Evolutionary conservation across 2,329 filamentous ascomycete species (phyloP).

Genomic region (Penicillium sp.): DNA sequence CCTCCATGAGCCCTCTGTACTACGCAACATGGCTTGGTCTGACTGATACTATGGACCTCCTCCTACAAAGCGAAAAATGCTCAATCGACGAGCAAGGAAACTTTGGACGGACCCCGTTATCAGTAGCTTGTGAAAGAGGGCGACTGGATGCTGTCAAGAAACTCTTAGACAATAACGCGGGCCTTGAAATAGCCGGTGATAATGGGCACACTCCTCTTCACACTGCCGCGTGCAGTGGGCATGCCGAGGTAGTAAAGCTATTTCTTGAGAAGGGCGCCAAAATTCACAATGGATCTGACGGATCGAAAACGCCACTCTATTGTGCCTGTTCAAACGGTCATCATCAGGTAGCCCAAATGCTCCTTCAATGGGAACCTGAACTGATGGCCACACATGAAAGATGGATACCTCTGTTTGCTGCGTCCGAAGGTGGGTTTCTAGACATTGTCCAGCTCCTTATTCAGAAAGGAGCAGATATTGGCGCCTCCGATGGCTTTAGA

Average conservation of each 20-base stretch:
- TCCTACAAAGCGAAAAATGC: not conserved
- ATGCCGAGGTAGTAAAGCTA: not conserved
- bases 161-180: not conserved
- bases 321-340: not conserved
- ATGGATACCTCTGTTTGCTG: not conserved
- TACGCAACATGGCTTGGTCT: constrained; percentile 7
- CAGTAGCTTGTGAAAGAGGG: not conserved
- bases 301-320: not conserved
- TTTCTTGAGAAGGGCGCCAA: constrained; percentile 1
- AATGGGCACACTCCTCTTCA: not conserved
- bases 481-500: not conserved
- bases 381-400: not conserved
- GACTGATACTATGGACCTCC: not conserved
- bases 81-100: not conserved
- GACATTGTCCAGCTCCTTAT: not conserved
- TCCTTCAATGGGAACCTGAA: not conserved
- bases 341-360: not conserved
- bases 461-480: not conserved
- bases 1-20: not conserved
- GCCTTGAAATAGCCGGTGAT: not conserved
- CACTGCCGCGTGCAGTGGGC: not conserved
- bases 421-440: not conserved
- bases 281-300: not conserved
- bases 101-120: not conserved
- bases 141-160: not conserved